Evolutionary conservation across 2,329 filamentous ascomycete species (phyloP).

Genomic region (Phialemonium atrogriseum): DNA sequence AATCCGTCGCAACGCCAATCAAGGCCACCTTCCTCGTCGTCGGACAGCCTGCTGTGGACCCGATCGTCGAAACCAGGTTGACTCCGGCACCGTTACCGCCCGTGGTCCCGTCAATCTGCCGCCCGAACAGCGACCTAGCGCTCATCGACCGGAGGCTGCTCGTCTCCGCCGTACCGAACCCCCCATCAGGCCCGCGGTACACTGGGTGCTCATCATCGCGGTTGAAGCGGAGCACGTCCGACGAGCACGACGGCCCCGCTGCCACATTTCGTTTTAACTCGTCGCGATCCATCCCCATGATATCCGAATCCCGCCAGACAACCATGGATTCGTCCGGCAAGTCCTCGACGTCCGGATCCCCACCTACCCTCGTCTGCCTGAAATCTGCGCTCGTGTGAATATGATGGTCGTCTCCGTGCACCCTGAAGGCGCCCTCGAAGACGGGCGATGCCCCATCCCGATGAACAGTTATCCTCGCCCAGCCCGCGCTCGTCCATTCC

Average conservation of each 20-base stretch:
- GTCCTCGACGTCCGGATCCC: slow-evolving; percentile 59
- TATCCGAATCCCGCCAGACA: slow-evolving; percentile 85
- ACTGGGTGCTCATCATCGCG: slow-evolving; percentile 62
- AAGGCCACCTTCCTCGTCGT: slow-evolving; percentile 85
- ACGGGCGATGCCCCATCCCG: slow-evolving; percentile 69
- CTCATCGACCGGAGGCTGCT: slow-evolving; percentile 46
- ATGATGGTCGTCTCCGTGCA: slow-evolving; percentile 79
- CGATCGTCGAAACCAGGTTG: slow-evolving; percentile 72
- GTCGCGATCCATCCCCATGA: slow-evolving; percentile 40
- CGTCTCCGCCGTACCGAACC: slow-evolving; percentile 19
- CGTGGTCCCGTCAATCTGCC: slow-evolving; percentile 60
- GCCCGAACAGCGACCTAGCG: slow-evolving; percentile 61
- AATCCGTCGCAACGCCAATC: slow-evolving; percentile 88
- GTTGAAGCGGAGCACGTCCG: slow-evolving; percentile 78
- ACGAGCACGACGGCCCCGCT: slow-evolving; percentile 50
- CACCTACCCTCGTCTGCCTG: slow-evolving; percentile 57
- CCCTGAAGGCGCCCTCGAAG: slow-evolving; percentile 83
- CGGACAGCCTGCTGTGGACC: slow-evolving; percentile 76
- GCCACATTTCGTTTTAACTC: slow-evolving; percentile 56
- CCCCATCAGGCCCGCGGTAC: slow-evolving; percentile 42
- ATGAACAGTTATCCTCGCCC: slow-evolving; percentile 73
- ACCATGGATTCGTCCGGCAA: slow-evolving; percentile 70
- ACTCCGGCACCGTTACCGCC: slow-evolving; percentile 71
- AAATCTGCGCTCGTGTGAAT: slow-evolving; percentile 72
- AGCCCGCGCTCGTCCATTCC: slow-evolving; percentile 75